phyloP scores from a whole-genome alignment of 495 filamentous ascomycete genomes.

The Sphaerosporella brunnea region DNA sequence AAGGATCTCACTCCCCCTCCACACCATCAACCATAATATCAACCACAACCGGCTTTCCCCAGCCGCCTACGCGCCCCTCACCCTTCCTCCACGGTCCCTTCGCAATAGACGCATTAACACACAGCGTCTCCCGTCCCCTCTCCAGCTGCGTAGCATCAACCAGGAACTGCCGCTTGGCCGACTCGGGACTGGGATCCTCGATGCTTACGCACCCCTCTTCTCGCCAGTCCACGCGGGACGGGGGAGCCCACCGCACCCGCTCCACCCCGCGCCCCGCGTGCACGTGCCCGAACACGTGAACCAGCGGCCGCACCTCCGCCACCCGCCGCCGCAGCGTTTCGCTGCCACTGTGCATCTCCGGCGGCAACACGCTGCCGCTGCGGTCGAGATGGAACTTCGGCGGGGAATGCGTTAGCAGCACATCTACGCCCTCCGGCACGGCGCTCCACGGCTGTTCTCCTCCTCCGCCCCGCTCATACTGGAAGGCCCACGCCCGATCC shows the following conservation, averaged over 20 bases:
- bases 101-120: constrained; percentile 20
- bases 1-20: too few relatives aligned
- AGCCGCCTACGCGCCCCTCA: constrained; percentile 3
- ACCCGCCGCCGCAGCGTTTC: constrained; percentile 54
- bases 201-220: constrained; percentile 1
- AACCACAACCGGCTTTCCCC: constrained; percentile 15
- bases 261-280: constrained; percentile 51
- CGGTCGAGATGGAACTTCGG: constrained; percentile 61
- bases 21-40: constrained; percentile 11
- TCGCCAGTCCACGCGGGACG: constrained; percentile 7
- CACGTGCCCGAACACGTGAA: constrained; percentile 85
- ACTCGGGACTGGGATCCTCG: constrained; percentile 12
- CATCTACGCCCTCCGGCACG: constrained; percentile 57
- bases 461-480: constrained; percentile 14
- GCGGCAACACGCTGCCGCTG: constrained; percentile 6
- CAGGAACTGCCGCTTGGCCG: constrained; percentile 5
- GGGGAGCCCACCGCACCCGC: constrained; percentile 37
- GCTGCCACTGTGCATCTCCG: constrained; percentile 40
- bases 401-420: constrained; percentile 73
- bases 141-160: constrained; percentile 11
- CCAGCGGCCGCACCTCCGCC: constrained; percentile 56
- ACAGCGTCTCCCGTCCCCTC: constrained; percentile 14
- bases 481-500: constrained; percentile 19
- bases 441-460: constrained; percentile 37
- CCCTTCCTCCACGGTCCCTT: constrained; percentile 14